Base-by-base conservation (phyloP, 345 rosid species). In the Corchorus capsularis region DNA sequence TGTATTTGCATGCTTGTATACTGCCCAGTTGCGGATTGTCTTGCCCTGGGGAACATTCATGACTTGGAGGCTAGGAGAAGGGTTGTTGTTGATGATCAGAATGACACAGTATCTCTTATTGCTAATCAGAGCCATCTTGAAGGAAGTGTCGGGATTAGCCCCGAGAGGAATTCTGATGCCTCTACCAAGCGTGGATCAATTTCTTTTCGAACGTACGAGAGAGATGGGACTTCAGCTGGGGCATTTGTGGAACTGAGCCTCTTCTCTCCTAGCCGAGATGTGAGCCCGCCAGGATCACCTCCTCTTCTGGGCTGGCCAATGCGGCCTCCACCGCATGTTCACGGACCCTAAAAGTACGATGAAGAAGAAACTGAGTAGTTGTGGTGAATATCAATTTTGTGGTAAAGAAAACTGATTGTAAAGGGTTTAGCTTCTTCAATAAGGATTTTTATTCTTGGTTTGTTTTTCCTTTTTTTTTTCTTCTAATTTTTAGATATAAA, bases 11-110 rank as follows among this genome's bases (percentile, higher is more conserved):
- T 93, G 88, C 92, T 96, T 71, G 99, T 92, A 41, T 96, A 90
- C 86, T 89, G 70, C 81, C 99, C 99, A 0, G 88, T 96, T 71
- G 89, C 94, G 2, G 98, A 96, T 85, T 93, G 97, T 57, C 85
- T 96, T 80, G 98, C 99, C n/a, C 76, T 93, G 63, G 91, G 94
- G 57, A 88, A 79, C 81, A 77, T 85, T 27, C 78, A 78, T 57
- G 94, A 96, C 78, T 73, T 87, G 73, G 97, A 92, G 65, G 83
- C 86, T 46, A 85, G 90, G 71, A 87, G 91, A 79, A 85, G 90
- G 69, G 37, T 37, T 34, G 46, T 50, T 79, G 7, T 57, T 43
- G 87, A 80, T 16, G 92, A 88, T 56, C 87, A 84, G 62, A 82
- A 86, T 17, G 94, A 92, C 70, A 78, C 83, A 19, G 54, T 86